These are phyloP conservation scores for Phytophthora foliorum DNA, from an alignment of 352 stramenopile species.

Conservation along the genomic window DNA sequence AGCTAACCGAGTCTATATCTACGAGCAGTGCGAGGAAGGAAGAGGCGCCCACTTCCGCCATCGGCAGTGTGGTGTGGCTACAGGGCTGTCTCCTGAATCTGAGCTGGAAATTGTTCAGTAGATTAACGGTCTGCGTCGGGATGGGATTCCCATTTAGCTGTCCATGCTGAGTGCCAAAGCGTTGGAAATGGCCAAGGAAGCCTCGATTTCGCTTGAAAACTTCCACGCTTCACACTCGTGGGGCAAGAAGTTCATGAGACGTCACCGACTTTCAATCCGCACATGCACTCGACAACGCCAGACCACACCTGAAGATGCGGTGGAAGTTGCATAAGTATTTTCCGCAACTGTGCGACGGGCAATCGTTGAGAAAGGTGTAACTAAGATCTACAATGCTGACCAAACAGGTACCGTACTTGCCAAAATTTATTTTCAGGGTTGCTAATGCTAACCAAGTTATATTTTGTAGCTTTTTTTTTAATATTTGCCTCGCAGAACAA, in stretches of 20 bases:
- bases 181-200: background rate
- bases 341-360: background rate
- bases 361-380: constrained; percentile 16
- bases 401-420: constrained; percentile 2
- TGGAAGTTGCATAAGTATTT: constrained; percentile 1
- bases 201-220: background rate
- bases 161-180: background rate
- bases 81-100: background rate
- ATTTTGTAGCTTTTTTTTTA: background rate
- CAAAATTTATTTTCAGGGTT: background rate
- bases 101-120: constrained; percentile 2
- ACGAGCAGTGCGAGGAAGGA: background rate
- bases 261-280: background rate
- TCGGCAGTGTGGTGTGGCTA: background rate
- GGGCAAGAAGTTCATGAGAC: background rate
- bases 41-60: background rate
- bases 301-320: background rate
- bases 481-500: constrained; percentile 1
- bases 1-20: background rate
- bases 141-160: background rate
- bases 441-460: background rate
- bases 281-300: constrained; percentile 6
- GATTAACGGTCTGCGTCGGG: background rate
- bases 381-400: constrained; percentile 8
- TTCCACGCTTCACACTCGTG: constrained; percentile 1